A percentile compares a stretch with the other conserved stretches of the same genome.
These are phyloP conservation scores for Ehretia macrophylla DNA, from an alignment of 257 asterid species.

Conservation along the genomic window DNA sequence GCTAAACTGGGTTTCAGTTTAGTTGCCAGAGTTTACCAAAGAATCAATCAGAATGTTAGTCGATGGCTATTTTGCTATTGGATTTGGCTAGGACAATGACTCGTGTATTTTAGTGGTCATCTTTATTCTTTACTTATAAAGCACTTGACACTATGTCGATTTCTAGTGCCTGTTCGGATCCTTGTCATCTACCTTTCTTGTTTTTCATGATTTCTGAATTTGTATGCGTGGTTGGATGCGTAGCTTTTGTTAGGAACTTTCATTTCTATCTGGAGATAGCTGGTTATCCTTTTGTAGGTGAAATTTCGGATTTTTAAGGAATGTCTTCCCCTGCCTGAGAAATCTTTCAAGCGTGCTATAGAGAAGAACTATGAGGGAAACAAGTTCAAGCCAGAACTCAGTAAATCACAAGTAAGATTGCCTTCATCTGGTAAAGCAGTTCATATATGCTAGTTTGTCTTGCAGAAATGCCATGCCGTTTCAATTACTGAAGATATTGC, in stretches of 20 bases:
- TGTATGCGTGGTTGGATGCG: constrained; percentile 2
- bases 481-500: constrained; percentile 5
- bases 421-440: constrained; percentile 3
- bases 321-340: constrained; percentile 71
- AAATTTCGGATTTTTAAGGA: constrained; percentile 55
- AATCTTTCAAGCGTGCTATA: constrained; percentile 43
- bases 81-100: too few species aligned
- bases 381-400: constrained; percentile 73
- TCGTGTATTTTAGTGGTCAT: background rate
- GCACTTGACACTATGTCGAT: background rate
- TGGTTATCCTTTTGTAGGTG: constrained; percentile 43
- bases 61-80: too few species aligned
- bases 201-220: background rate
- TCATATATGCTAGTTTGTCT: constrained; percentile 4
- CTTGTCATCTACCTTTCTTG: background rate
- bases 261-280: constrained; percentile 17
- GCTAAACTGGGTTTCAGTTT: background rate
- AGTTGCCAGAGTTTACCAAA: background rate
- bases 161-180: background rate
- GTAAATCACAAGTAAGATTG: constrained; percentile 48
- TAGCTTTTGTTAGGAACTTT: background rate
- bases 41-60: background rate
- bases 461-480: background rate
- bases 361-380: constrained; percentile 51
- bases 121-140: background rate